These are phyloP conservation scores for Strobilomyces echinocephalus DNA, from an alignment of 768 basidiomycete species.

Conservation along the genomic window DNA sequence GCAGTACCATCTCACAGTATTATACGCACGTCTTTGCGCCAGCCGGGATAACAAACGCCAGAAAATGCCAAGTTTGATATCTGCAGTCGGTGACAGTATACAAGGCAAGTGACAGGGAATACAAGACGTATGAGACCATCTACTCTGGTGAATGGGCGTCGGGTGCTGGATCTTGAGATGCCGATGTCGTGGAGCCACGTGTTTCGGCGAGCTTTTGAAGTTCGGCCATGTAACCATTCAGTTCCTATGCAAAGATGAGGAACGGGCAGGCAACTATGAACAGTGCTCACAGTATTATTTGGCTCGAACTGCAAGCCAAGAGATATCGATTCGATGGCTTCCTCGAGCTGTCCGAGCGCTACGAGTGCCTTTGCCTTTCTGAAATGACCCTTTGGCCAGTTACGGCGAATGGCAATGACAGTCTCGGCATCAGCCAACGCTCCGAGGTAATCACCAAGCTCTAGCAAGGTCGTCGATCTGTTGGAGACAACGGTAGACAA, in stretches of 20 bases:
- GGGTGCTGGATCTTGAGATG: neutral
- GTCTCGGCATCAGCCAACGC: conserved; percentile 88
- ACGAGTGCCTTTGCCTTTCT: conserved; percentile 86
- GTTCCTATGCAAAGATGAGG: conserved; percentile 23
- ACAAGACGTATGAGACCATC: neutral
- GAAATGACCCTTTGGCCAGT: conserved; percentile 96
- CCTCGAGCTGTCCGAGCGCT: conserved; percentile 60
- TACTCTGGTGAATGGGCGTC: conserved; percentile 10
- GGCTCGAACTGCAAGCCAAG: conserved; percentile 86
- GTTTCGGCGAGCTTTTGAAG: conserved; percentile 22
- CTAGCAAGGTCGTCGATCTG: conserved; percentile 81
- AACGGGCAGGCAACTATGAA: neutral
- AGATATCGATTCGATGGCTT: conserved; percentile 77
- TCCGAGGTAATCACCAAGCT: conserved; percentile 67
- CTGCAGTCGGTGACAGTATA: conserved; percentile 1
- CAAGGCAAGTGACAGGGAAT: conserved; percentile 4
- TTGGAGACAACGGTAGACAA: conserved; percentile 87
- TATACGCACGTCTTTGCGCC: neutral
- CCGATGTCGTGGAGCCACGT: conserved; percentile 4
- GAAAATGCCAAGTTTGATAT: neutral
- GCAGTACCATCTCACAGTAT: neutral
- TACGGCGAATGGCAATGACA: conserved; percentile 76
- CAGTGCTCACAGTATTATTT: conserved; percentile 45
- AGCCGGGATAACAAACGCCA: neutral
- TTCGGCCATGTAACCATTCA: conserved; percentile 31